Base-by-base conservation (phyloP, 352 stramenopile species). In the Globisporangium megalacanthum region DNA sequence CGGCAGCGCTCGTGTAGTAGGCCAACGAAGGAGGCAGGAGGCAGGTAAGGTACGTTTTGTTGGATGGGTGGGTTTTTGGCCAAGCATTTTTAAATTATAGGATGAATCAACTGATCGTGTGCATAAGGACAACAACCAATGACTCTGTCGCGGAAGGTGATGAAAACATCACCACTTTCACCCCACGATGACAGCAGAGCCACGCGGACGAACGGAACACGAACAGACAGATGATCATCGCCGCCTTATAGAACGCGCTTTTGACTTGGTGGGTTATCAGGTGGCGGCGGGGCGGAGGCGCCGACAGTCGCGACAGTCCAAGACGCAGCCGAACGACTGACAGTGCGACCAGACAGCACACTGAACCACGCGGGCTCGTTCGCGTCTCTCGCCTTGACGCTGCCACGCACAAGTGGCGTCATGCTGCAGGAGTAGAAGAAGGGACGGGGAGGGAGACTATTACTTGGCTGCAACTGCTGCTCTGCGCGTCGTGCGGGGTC, bases 1-100 rank as follows among this genome's bases (percentile, higher is more conserved):
- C 41, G 17, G 29, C 45, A 57, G 72, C 64, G 50, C 61, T 81
- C 46, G 76, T 86, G 41, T 83, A 61, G 50, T 15, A 29, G 25
- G 25, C 25, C 25, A 29, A 4, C 25, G 25, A 29, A 29, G n/a
- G n/a, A n/a, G 6, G 31, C 22, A 6, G 13, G 15, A 14, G 2
- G 5, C 25, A 4, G 5, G 22, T 14, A 7, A 36, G 41, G 44
- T 48, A 31, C 44, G 44, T 52, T 52, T 25, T 39, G 25, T 25
- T 33, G 13, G 47, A 36, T 36, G 31, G 45, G 45, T 49, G 31
- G 20, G 46, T 51, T 51, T 22, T 19, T 15, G 14, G 17, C 9
- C 46, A 51, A 50, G 22, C 46, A 36, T 7, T 1, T 13, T 13
- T 39, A 39, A 39, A 39, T 39, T 39, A 39, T 39, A 39, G 35